A percentile compares a stretch with the other conserved stretches of the same genome.
These are phyloP conservation scores for Rutstroemia sydowiana DNA, from an alignment of 2,329 filamentous ascomycete genomes.

Conservation along the genomic window DNA sequence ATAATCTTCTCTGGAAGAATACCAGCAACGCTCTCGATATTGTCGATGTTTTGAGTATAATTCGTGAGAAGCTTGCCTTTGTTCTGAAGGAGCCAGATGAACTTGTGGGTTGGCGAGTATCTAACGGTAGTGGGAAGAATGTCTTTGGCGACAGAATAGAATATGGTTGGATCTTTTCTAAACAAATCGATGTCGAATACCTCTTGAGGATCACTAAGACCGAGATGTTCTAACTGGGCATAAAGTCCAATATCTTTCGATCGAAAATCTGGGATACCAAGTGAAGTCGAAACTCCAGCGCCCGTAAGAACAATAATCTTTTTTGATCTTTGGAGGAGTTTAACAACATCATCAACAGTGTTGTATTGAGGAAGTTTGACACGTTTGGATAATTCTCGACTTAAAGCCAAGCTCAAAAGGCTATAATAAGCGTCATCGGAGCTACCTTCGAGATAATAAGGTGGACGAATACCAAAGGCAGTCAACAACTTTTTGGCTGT, in stretches of 20 bases:
- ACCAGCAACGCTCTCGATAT: conserved; percentile 81
- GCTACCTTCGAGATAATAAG: conserved; percentile 63
- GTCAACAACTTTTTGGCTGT: conserved; percentile 78
- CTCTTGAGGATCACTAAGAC: conserved; percentile 83
- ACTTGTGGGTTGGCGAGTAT: conserved; percentile 88
- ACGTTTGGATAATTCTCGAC: conserved; percentile 73
- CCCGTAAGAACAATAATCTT: conserved; percentile 95
- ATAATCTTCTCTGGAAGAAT: conserved; percentile 76
- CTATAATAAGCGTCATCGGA: conserved; percentile 69
- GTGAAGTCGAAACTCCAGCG: conserved; percentile 76
- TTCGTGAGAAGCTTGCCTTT: conserved; percentile 88
- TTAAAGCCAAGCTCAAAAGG: conserved; percentile 69
- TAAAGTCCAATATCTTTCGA: conserved; percentile 92
- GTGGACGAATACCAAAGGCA: conserved; percentile 73
- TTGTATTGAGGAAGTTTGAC: conserved; percentile 76
- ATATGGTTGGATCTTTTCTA: conserved; percentile 72
- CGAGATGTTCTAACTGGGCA: conserved; percentile 77
- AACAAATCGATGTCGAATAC: conserved; percentile 95
- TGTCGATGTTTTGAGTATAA: conserved; percentile 98
- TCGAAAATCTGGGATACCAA: conserved; percentile 83
- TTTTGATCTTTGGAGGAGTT: conserved; percentile 61
- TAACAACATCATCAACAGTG: conserved; percentile 78
- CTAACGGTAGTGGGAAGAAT: conserved; percentile 71
- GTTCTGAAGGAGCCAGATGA: conserved; percentile 82
- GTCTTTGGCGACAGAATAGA: conserved; percentile 87